Base-by-base conservation (phyloP, 306 rosid species). In the Cicer chorassanicum region DNA sequence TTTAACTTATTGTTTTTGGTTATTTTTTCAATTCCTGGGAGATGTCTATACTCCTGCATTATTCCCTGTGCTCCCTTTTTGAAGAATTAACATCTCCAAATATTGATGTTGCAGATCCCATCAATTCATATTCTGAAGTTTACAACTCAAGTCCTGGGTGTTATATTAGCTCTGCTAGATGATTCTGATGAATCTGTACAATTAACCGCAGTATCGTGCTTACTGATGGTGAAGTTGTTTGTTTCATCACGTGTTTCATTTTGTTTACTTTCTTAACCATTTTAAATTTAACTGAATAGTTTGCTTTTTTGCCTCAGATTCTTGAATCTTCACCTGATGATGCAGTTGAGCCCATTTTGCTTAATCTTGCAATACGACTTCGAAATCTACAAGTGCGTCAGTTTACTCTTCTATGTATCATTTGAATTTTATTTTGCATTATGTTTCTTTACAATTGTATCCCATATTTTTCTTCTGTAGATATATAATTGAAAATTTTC, bases 121-220 rank as follows among this genome's bases (percentile, higher is more conserved):
- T 86, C 85, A 39, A 70, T 81, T 77, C 87, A 91, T 85, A 88
- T 93, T 81, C 79, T 84, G 80, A 84, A 86, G 74, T 88, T 89
- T 82, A 85, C 97, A 65, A 65, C 89, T 77, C 97, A 91, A 84
- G 87, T 91, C 68, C 78, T 93, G 81, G 96, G 98, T 70, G 98
- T 93, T 38, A 88, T 89, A 84, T 80, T 91, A 85, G 98, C 98
- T 42, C 84, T 93, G 74, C 90, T 93, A 6, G 98, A 93, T 70
- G 98, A 93, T 82, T 83, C 87, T 21, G 89, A 87, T 83, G 98
- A 91, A 88, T 84, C 88, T 65, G 98, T 93, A 75, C 98, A 93
- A 73, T 82, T 90, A 82, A 93, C 98, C 78, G 96, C 97, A 70
- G 93, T 93, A 62, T 86, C 97, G 50, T 89, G 96, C 88, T 86